Conservation (phyloP, 768 basidiomycete species). For the Suillus variegatus region DNA sequence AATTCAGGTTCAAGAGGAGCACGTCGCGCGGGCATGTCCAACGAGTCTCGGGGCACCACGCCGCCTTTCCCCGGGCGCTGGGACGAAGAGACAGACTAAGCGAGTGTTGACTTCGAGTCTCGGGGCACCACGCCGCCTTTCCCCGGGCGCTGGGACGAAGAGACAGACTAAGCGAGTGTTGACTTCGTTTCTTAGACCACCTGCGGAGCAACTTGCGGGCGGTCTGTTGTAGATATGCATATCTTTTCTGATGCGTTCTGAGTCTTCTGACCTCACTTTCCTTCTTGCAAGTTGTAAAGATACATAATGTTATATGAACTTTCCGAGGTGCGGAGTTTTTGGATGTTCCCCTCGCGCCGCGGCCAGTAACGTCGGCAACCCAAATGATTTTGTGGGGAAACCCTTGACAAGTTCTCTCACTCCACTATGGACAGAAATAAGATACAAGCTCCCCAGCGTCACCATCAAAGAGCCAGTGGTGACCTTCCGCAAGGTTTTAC, state of each 20-base stretch:
- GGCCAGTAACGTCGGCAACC: too few species aligned
- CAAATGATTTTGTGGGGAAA: too few species aligned
- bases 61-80: constrained; percentile 35
- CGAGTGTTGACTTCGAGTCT: background rate
- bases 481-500: background rate
- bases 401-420: too few species aligned
- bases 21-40: constrained; percentile 14
- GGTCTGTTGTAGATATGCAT: background rate
- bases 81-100: constrained; percentile 36
- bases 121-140: constrained; percentile 23
- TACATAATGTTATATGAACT: background rate
- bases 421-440: too few species aligned
- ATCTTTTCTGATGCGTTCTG: background rate
- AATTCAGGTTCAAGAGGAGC: constrained; percentile 12
- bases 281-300: constrained; percentile 3
- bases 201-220: background rate
- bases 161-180: constrained; percentile 28
- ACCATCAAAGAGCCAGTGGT: background rate
- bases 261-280: background rate
- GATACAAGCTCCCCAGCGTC: too few species aligned
- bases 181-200: background rate
- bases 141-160: constrained; percentile 37
- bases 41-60: constrained; percentile 12
- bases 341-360: background rate
- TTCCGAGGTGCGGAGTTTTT: background rate